phyloP scores from a whole-genome alignment of 1,139 yeast genomes.

The Hansenula anomala region DNA sequence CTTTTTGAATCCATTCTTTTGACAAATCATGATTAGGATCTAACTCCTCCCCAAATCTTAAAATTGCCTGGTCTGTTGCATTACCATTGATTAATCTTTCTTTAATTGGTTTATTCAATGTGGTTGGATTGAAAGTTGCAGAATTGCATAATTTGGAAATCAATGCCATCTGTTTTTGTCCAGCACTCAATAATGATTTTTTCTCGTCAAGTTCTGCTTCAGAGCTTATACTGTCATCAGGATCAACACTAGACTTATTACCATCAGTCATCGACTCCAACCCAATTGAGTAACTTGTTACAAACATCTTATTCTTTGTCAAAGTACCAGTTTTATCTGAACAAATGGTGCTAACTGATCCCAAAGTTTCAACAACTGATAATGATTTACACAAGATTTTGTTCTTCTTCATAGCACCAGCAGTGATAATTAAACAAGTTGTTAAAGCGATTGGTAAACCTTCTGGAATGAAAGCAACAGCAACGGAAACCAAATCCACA shows the following conservation, averaged over 20 bases:
- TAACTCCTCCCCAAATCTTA: constrained; percentile 31
- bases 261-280: constrained; percentile 8
- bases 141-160: constrained; percentile 39
- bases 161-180: constrained; percentile 18
- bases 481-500: constrained; percentile 33
- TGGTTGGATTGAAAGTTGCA: constrained; percentile 26
- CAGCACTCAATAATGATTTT: constrained; percentile 3
- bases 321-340: constrained; percentile 54
- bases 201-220: constrained; percentile 5
- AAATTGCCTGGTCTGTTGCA: constrained; percentile 46
- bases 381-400: constrained; percentile 42
- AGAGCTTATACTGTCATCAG: constrained; percentile 15
- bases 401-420: constrained; percentile 41
- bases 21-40: constrained; percentile 11
- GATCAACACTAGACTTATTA: neutral
- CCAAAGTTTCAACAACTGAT: constrained; percentile 45
- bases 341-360: constrained; percentile 46
- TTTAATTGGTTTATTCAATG: constrained; percentile 12
- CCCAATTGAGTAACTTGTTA: constrained; percentile 28
- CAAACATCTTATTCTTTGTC: constrained; percentile 47
- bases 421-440: constrained; percentile 45
- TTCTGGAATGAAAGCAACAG: constrained; percentile 52
- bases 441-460: constrained; percentile 53
- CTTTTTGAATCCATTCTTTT: constrained; percentile 23
- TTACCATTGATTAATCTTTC: constrained; percentile 36